Conservation (phyloP, 805 yeast species). For the Spathaspora boniae region DNA sequence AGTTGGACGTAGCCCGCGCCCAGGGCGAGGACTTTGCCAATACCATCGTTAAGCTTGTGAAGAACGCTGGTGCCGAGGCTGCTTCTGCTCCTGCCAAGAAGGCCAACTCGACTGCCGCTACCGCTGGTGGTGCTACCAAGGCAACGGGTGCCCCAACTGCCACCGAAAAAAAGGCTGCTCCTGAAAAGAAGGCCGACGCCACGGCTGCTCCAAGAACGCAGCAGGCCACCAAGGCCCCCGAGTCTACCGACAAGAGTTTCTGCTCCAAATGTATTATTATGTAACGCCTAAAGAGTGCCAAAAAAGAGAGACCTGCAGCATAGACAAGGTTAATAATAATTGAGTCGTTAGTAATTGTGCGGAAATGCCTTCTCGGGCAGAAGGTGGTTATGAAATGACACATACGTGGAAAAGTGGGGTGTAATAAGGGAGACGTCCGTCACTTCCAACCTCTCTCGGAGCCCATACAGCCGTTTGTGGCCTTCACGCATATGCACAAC, state of each 20-base stretch:
- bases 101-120: constrained; percentile 1
- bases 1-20: constrained; percentile 55
- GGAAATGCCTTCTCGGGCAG: too few relatives aligned
- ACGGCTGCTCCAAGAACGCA: constrained; percentile 8
- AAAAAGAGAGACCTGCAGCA: too few relatives aligned
- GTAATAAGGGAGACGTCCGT: too few relatives aligned
- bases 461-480: too few relatives aligned
- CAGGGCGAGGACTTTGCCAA: constrained; percentile 55
- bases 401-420: too few relatives aligned
- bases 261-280: constrained; percentile 9
- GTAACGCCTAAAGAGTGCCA: constrained; percentile 1
- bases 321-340: too few relatives aligned
- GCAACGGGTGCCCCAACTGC: constrained; percentile 1
- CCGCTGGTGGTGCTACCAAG: not conserved
- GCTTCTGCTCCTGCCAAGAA: constrained; percentile 3
- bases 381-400: too few relatives aligned
- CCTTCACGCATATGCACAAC: too few relatives aligned
- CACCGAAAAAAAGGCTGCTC: too few relatives aligned
- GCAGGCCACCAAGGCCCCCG: constrained; percentile 9
- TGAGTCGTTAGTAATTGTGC: too few relatives aligned
- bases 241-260: constrained; percentile 8
- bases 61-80: not conserved
- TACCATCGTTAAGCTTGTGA: too few relatives aligned
- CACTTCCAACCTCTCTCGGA: too few relatives aligned
- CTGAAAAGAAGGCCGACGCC: constrained; percentile 2